phyloP scores from a whole-genome alignment of 352 stramenopile genomes.

The Phytophthora capsici region DNA sequence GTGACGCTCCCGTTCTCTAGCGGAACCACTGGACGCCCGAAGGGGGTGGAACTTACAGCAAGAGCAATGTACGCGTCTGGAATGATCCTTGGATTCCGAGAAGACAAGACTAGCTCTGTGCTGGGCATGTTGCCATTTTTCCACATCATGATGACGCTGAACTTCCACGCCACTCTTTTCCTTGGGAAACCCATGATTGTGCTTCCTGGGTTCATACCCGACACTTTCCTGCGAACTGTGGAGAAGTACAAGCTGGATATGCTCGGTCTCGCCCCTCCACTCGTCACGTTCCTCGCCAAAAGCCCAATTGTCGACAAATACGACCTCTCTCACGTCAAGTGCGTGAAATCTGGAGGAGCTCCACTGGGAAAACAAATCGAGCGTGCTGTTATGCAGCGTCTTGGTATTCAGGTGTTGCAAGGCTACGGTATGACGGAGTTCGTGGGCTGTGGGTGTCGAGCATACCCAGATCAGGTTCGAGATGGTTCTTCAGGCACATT shows the following conservation, averaged over 20 bases:
- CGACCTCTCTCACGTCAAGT: slow-evolving; percentile 74
- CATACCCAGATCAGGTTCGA: slow-evolving; percentile 18
- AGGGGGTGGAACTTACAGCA: slow-evolving; percentile 90
- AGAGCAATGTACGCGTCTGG: slow-evolving; percentile 80
- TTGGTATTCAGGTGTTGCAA: slow-evolving; percentile 54
- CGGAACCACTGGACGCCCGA: slow-evolving; percentile 90
- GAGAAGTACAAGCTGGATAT: slow-evolving; percentile 57
- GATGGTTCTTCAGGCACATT: slow-evolving; percentile 38
- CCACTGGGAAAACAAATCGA: slow-evolving; percentile 82
- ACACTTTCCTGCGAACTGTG: slow-evolving; percentile 78
- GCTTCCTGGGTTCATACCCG: slow-evolving; percentile 84
- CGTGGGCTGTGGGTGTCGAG: slow-evolving; percentile 49
- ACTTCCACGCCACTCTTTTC: slow-evolving; percentile 72
- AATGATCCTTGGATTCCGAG: slow-evolving; percentile 50
- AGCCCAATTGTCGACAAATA: slow-evolving; percentile 88
- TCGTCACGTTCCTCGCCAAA: slow-evolving; percentile 81
- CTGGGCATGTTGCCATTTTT: slow-evolving; percentile 89
- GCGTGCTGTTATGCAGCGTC: slow-evolving; percentile 52
- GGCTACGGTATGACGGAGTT: slow-evolving; percentile 70
- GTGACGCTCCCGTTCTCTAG: slow-evolving; percentile 89
- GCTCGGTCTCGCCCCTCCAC: slow-evolving; percentile 77
- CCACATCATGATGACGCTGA: slow-evolving; percentile 89
- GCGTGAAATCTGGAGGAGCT: slow-evolving; percentile 79
- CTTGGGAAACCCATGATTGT: slow-evolving; percentile 76
- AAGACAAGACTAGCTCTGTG: slow-evolving; percentile 26